Evolutionary conservation across 306 rosid genomes (phyloP).

Genomic region (Benincasa hispida): DNA sequence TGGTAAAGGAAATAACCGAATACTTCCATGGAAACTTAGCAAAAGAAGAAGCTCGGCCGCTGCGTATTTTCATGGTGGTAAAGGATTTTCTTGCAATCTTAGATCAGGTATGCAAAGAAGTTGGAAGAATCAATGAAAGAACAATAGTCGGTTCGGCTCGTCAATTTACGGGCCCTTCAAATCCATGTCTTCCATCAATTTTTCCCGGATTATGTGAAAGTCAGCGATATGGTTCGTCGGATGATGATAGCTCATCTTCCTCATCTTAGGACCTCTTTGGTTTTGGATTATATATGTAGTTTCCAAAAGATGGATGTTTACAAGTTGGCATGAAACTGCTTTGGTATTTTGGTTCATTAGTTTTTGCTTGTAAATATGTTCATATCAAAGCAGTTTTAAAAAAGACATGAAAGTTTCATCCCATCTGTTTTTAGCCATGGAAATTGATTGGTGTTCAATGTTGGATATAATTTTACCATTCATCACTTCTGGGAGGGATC

Average conservation of each 20-base stretch:
- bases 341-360: background rate
- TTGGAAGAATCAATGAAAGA: constrained; percentile 69
- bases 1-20: constrained; percentile 67
- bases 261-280: constrained; percentile 13
- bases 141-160: constrained; percentile 46
- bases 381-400: background rate
- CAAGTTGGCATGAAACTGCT: background rate
- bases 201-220: constrained; percentile 38
- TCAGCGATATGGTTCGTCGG: constrained; percentile 33
- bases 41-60: constrained; percentile 84
- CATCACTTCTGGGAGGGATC: too few relatives aligned
- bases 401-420: background rate
- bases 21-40: constrained; percentile 81
- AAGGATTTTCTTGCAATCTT: constrained; percentile 68
- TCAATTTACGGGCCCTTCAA: constrained; percentile 29
- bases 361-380: background rate
- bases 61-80: constrained; percentile 65
- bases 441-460: background rate
- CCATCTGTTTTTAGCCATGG: background rate
- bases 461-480: background rate
- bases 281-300: background rate
- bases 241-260: constrained; percentile 29
- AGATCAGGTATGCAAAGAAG: constrained; percentile 75
- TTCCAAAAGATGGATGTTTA: background rate
- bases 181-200: constrained; percentile 18